Evolutionary conservation across 2,329 filamentous ascomycete species (phyloP).

Genomic region (Phialophora tarda): DNA sequence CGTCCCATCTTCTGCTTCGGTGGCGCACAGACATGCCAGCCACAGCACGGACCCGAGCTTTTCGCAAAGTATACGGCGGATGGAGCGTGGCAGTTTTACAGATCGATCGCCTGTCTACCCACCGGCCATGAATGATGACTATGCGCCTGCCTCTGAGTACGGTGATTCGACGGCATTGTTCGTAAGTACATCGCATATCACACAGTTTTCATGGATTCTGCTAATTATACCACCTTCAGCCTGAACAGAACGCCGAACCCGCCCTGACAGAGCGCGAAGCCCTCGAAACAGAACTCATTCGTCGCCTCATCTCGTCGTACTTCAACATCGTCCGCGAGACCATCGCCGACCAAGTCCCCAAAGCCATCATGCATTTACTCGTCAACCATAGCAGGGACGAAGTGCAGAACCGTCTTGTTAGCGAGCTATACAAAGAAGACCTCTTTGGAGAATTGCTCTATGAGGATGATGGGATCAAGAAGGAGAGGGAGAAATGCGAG

Average conservation of each 20-base stretch:
- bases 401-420: slow-evolving; percentile 95
- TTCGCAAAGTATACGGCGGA: slow-evolving; percentile 77
- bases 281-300: slow-evolving; percentile 96
- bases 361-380: slow-evolving; percentile 97
- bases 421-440: slow-evolving; percentile 89
- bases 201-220: neutral
- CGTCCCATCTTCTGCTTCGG: slow-evolving; percentile 47
- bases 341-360: slow-evolving; percentile 98
- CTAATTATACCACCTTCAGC: slow-evolving; percentile 37
- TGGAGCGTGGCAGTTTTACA: slow-evolving; percentile 51
- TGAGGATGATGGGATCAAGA: slow-evolving; percentile 96
- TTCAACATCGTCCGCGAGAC: slow-evolving; percentile 99
- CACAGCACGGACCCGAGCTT: slow-evolving; percentile 81
- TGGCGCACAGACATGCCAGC: slow-evolving; percentile 70
- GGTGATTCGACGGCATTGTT: slow-evolving; percentile 53
- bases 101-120: slow-evolving; percentile 54
- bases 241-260: slow-evolving; percentile 67
- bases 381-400: slow-evolving; percentile 99
- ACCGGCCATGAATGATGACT: slow-evolving; percentile 49
- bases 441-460: slow-evolving; percentile 93
- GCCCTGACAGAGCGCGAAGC: slow-evolving; percentile 93
- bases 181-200: slow-evolving; percentile 49
- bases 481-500: slow-evolving; percentile 98
- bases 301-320: slow-evolving; percentile 94
- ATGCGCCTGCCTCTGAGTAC: slow-evolving; percentile 47